Base-by-base conservation (phyloP, 1,284 basidiomycete species). In the Sporisorium exsertum region DNA sequence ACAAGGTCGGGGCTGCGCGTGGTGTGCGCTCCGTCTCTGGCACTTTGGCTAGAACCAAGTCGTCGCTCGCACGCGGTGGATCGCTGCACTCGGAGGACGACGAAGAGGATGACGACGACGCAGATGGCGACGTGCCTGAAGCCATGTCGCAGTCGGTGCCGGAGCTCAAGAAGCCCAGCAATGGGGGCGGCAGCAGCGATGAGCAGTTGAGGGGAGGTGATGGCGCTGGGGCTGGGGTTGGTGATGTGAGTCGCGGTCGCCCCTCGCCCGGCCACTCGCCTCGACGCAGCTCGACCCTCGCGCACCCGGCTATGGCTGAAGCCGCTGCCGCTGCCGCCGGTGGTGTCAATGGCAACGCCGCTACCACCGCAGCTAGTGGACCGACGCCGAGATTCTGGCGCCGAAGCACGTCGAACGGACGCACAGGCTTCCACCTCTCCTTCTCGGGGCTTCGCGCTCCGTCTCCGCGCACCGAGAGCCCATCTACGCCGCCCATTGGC, bases 121-220 rank as follows among this genome's bases (percentile, higher is more conserved):
- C 27, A 3, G 62, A 62, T 10, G 64, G 45, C 6, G 70, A 75
- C 16, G 27, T 55, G 9, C 50, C 61, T 7, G 70, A 77, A 8
- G 69, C 45, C 16, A 82, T 83, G 81, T 82, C 78, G 20, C 77
- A 77, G 55, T 83, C 81, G 6, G 76, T 76, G 29, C 79, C 81
- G 2, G 64, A 72, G 51, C 66, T 83, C 8, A 68, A 81, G 62
- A 72, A 76, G 58, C 53, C 66, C 12, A 60, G 32, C 43, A 51
- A 24, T 4, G 53, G 18, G 15, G 32, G 18, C 7, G 24, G 26
- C 7, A 37, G 33, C 58, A 55, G 67, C 29, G 61, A 57, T 6
- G 67, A 64, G 2, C 47, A 33, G 13, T 15, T 35, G 20, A 32
- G 20, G 9, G 29, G 37, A 29, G 50, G 40, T 35, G 67, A 59